A percentile compares a stretch with the other conserved stretches of the same genome.
Evolutionary conservation across 805 yeast genomes (phyloP).

Genomic region (Metschnikowia santaceciliae): DNA sequence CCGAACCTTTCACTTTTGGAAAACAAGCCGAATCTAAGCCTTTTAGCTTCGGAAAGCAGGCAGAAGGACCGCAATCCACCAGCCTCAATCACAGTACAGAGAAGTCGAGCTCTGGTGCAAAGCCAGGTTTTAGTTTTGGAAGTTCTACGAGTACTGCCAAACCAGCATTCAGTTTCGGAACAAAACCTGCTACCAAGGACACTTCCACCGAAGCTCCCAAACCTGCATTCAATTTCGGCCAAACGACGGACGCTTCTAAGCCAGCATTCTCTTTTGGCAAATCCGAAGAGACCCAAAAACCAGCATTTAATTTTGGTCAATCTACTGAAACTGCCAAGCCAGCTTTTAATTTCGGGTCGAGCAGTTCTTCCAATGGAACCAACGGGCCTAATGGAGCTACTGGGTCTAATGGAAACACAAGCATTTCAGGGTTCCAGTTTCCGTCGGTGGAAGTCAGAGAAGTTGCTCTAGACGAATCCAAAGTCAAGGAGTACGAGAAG

Average conservation of each 20-base stretch:
- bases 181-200: not conserved
- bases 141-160: not conserved
- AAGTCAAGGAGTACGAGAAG: conserved; percentile 25
- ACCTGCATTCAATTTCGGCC: not conserved
- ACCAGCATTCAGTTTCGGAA: not conserved
- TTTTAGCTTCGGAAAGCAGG: conserved; percentile 1
- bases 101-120: not conserved
- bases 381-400: not conserved
- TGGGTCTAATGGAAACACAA: not conserved
- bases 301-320: not conserved
- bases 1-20: not conserved
- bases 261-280: conserved; percentile 5
- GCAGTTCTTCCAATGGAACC: not conserved
- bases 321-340: not conserved
- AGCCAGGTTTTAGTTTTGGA: conserved; percentile 4
- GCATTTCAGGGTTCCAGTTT: conserved; percentile 14
- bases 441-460: conserved; percentile 21
- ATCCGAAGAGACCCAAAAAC: not conserved
- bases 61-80: not conserved
- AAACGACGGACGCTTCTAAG: conserved; percentile 1
- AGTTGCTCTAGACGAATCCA: conserved; percentile 21
- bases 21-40: not conserved
- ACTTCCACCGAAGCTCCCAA: not conserved
- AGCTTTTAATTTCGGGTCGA: not conserved
- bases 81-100: not conserved